Conservation (phyloP, 164 flowering plant genomes). For the Magnolia kwangsiensis region DNA sequence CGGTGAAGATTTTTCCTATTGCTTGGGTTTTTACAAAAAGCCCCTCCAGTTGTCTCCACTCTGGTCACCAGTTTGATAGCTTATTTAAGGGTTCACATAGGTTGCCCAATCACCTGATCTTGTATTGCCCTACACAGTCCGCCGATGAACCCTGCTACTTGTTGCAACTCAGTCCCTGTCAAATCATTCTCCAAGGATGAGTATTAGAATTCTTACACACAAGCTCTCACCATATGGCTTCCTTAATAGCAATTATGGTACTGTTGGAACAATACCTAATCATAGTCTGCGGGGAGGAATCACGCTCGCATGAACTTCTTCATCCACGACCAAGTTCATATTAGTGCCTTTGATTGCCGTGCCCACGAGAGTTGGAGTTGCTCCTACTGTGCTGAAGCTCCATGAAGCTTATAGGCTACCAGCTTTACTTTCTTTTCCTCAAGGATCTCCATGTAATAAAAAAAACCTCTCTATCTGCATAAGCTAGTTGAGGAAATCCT, state of each 20-base stretch:
- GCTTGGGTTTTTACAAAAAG: too few species aligned
- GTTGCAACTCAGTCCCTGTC: not conserved
- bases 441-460: not conserved
- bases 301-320: not conserved
- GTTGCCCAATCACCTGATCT: not conserved
- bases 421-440: not conserved
- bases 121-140: not conserved
- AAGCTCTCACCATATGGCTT: not conserved
- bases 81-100: not conserved
- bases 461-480: too few species aligned
- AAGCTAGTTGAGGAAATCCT: not conserved
- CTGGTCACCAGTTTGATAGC: not conserved
- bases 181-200: not conserved
- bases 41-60: not conserved
- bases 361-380: not conserved
- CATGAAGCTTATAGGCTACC: not conserved
- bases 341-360: too few species aligned
- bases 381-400: not conserved
- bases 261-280: not conserved
- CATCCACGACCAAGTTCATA: too few species aligned
- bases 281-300: not conserved
- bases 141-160: not conserved
- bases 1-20: too few species aligned
- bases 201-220: not conserved
- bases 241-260: not conserved